These are phyloP conservation scores for Neurospora intermedia DNA, from an alignment of 495 filamentous ascomycete genomes.

Conservation along the genomic window DNA sequence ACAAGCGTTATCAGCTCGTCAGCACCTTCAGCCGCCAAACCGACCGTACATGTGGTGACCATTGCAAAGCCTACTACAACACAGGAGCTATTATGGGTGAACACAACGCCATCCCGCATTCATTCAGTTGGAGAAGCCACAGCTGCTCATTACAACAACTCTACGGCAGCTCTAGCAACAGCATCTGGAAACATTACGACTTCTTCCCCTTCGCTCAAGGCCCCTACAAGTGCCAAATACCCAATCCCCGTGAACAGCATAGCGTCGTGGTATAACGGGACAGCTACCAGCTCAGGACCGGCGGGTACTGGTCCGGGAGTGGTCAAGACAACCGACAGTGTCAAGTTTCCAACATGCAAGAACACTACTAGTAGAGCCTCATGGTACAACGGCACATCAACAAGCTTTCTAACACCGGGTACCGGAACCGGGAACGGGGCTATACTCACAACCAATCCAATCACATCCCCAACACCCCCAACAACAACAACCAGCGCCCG, in stretches of 20 bases:
- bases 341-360: neutral
- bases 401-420: neutral
- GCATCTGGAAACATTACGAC: neutral
- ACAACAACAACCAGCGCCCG: neutral
- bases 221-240: neutral
- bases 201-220: neutral
- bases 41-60: neutral
- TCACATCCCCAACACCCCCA: neutral
- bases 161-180: neutral
- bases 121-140: neutral
- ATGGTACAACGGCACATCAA: slow-evolving; percentile 2
- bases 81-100: neutral
- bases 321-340: neutral
- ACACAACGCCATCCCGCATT: neutral
- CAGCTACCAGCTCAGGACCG: neutral
- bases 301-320: neutral
- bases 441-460: neutral
- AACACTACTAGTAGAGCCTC: neutral
- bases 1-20: neutral
- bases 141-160: neutral
- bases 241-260: neutral
- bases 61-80: neutral
- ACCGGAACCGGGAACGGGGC: neutral
- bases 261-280: neutral
- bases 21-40: neutral